Percentiles rank a stretch among this genome's conserved stretches.
phyloP scores from a whole-genome alignment of 2,329 filamentous ascomycete species.

The Monilinia fructigena region DNA sequence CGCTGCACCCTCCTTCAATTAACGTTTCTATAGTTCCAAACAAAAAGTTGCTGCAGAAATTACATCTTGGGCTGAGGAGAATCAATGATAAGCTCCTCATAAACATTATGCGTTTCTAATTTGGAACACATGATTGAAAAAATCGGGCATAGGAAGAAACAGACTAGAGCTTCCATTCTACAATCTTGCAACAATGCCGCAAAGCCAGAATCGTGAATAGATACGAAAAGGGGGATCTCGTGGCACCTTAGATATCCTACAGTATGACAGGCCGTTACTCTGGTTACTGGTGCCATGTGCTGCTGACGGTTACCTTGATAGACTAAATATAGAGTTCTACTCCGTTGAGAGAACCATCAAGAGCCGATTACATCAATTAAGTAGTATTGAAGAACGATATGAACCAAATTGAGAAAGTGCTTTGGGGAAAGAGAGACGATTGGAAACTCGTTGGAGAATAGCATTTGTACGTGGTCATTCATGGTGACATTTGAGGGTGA shows the following conservation, averaged over 20 bases:
- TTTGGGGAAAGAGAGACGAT: neutral
- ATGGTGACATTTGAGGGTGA: neutral
- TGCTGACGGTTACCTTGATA: neutral
- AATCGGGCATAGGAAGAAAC: neutral
- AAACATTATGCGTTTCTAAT: slow-evolving; percentile 7
- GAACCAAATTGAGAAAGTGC: neutral
- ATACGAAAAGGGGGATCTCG: neutral
- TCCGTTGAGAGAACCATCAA: neutral
- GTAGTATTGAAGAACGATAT: neutral
- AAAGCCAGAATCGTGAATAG: neutral
- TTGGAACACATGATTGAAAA: neutral
- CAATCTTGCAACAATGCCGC: neutral
- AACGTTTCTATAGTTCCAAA: neutral
- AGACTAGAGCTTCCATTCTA: neutral
- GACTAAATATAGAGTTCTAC: slow-evolving; percentile 11
- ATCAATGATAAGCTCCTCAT: slow-evolving; percentile 12
- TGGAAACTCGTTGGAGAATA: neutral
- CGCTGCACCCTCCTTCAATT: neutral
- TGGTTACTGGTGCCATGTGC: neutral
- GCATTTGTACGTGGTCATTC: neutral
- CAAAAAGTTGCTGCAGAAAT: neutral
- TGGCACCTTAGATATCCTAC: slow-evolving; percentile 7
- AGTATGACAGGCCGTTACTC: neutral
- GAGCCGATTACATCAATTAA: neutral
- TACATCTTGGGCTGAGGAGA: slow-evolving; percentile 10